Conservation (phyloP, 768 basidiomycete genomes). For the Chiua virens region DNA sequence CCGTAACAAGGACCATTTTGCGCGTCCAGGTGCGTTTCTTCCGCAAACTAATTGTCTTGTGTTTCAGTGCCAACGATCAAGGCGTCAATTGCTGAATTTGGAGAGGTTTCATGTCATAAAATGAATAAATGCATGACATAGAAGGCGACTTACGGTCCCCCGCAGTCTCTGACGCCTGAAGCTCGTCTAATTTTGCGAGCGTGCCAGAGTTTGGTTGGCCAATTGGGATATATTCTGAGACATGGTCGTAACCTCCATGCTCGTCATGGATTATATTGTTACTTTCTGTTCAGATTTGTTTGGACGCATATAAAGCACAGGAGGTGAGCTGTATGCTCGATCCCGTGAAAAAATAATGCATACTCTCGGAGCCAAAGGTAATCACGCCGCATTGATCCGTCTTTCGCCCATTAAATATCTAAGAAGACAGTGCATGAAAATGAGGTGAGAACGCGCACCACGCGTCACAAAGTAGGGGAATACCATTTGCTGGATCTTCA, state of each 20-base stretch:
- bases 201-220: slow-evolving; percentile 64
- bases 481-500: slow-evolving; percentile 92
- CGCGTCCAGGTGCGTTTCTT: slow-evolving; percentile 83
- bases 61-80: slow-evolving; percentile 85
- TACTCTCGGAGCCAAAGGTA: slow-evolving; percentile 80
- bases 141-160: slow-evolving; percentile 61
- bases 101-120: neutral
- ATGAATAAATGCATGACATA: neutral
- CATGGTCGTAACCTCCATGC: slow-evolving; percentile 71
- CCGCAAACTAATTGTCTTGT: slow-evolving; percentile 61
- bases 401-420: slow-evolving; percentile 92
- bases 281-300: slow-evolving; percentile 45
- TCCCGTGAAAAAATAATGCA: neutral
- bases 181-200: slow-evolving; percentile 61
- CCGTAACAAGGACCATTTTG: slow-evolving; percentile 81
- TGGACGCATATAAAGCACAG: neutral
- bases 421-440: neutral
- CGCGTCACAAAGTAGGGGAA: slow-evolving; percentile 1
- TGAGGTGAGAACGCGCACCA: neutral
- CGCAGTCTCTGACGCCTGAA: slow-evolving; percentile 51
- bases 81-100: slow-evolving; percentile 71
- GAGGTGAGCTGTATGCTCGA: neutral
- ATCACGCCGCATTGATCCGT: slow-evolving; percentile 94
- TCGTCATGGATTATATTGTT: slow-evolving; percentile 60
- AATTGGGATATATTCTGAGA: slow-evolving; percentile 69